These are phyloP conservation scores for Colletotrichum cordylinicola DNA, from an alignment of 2,329 filamentous ascomycete species.

Conservation along the genomic window DNA sequence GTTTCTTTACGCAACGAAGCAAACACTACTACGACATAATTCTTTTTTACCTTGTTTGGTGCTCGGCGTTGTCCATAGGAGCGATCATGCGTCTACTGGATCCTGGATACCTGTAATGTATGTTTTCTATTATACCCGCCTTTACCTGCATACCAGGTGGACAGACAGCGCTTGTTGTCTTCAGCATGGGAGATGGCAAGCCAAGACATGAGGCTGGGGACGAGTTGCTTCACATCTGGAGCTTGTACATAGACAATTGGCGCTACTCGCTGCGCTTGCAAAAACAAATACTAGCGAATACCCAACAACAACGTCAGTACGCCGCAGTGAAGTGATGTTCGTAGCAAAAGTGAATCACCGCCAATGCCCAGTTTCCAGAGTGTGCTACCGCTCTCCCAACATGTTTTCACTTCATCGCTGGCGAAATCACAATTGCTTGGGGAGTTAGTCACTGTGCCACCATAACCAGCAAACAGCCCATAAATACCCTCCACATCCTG, in stretches of 20 bases:
- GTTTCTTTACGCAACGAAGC: slow-evolving; percentile 45
- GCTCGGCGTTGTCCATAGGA: slow-evolving; percentile 12
- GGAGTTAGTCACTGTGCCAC: background rate
- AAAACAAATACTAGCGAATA: background rate
- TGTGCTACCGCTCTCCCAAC: background rate
- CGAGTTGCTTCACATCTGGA: background rate
- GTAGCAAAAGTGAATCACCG: background rate
- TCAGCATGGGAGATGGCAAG: background rate
- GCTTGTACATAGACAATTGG: slow-evolving; percentile 8
- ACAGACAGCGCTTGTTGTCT: background rate
- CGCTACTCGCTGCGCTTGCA: slow-evolving; percentile 2
- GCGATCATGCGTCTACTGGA: slow-evolving; percentile 12
- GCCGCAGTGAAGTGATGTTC: background rate
- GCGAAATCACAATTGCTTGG: background rate
- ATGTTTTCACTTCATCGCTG: background rate
- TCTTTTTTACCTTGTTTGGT: background rate
- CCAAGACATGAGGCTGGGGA: background rate
- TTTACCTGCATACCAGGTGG: background rate
- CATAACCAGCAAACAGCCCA: background rate
- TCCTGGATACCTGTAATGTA: slow-evolving; percentile 25
- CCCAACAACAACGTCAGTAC: background rate
- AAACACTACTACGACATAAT: slow-evolving; percentile 16
- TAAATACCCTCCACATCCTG: background rate
- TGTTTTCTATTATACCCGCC: slow-evolving; percentile 23
- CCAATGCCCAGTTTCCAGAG: fast-evolving